Evolutionary conservation across 2,329 filamentous ascomycete genomes (phyloP).

Genomic region (Fusarium humuli): DNA sequence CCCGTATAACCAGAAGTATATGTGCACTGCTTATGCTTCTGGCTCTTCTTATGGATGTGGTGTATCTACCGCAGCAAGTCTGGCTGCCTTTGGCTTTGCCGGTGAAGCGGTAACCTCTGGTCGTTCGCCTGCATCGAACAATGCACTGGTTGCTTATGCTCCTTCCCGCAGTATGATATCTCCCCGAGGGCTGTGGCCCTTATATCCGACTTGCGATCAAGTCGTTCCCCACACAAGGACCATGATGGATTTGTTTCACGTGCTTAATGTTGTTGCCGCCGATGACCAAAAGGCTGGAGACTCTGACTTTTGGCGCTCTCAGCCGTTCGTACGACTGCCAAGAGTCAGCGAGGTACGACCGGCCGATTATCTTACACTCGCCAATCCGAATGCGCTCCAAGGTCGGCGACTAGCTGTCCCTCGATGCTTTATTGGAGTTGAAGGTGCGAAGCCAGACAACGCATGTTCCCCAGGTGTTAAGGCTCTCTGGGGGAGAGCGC

Average conservation of each 20-base stretch:
- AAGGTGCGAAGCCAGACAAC: neutral
- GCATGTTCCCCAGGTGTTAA: neutral
- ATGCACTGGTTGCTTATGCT: constrained; percentile 66
- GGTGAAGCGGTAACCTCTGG: constrained; percentile 68
- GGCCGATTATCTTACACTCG: neutral
- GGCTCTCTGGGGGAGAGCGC: neutral
- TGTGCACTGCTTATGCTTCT: constrained; percentile 66
- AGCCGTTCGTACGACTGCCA: constrained; percentile 58
- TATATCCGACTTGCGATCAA: constrained; percentile 68
- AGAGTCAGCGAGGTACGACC: constrained; percentile 47
- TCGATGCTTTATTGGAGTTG: neutral
- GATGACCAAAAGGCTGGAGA: constrained; percentile 51
- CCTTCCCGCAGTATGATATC: constrained; percentile 65
- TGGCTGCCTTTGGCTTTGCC: constrained; percentile 65
- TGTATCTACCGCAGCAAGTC: constrained; percentile 61
- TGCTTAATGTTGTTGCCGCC: constrained; percentile 61
- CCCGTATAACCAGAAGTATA: constrained; percentile 65
- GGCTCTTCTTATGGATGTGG: constrained; percentile 69
- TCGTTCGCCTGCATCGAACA: constrained; percentile 67
- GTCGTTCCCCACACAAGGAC: constrained; percentile 64
- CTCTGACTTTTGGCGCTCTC: constrained; percentile 66
- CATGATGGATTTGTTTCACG: constrained; percentile 60
- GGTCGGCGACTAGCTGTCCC: neutral
- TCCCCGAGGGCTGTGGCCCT: constrained; percentile 64
- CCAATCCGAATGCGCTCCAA: neutral